Base-by-base conservation (phyloP, 306 rosid species). In the Quercus ilex region DNA sequence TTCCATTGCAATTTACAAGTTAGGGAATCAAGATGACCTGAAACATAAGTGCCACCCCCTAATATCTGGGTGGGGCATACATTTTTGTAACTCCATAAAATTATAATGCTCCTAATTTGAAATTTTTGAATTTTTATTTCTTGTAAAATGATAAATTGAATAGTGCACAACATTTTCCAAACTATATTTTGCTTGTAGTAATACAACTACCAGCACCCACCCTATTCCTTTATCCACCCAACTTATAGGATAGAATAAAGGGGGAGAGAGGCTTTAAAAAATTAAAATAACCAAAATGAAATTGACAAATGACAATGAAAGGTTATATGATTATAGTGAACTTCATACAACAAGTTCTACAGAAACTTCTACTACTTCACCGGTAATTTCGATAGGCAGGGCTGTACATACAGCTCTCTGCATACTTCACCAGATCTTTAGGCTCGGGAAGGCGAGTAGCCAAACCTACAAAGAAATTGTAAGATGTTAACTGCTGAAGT, bases 381-480 rank as follows among this genome's bases (percentile, higher is more conserved):
- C 93, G 91, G 82, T 90, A 93, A 82, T 75, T 80, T 80, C 91
- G 89, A 58, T 95, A 95, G 73, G 79, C 14, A 2, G 99, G 98
- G 68, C 88, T 84, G 87, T 95, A 95, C 98, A 95, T 93, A 73
- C 96, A 95, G 85, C 94, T 88, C 91, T 91, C 96, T 6, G 98
- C 99, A 82, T 84, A 84, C 73, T 81, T 74, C 84, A 87, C 89
- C 91, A 95, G 85, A 88, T 95, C 97, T 71, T 87, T 90, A 0
- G 99, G 99, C 77, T 79, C 92, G 43, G 98, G 98, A 76, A 89
- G 96, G 82, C 87, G 94, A 64, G 94, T 91, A 33, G 98, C 99
- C 94, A 93, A 77, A 73, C 99, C 99, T 95, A 75, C 53, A 75
- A 79, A 80, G 18, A 58, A 84, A 35, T 69, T 19, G 63, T 5